Percentiles rank a stretch among this genome's conserved stretches.
Evolutionary conservation across 495 filamentous ascomycete species (phyloP).

Genomic region (Corynascus novoguineensis): DNA sequence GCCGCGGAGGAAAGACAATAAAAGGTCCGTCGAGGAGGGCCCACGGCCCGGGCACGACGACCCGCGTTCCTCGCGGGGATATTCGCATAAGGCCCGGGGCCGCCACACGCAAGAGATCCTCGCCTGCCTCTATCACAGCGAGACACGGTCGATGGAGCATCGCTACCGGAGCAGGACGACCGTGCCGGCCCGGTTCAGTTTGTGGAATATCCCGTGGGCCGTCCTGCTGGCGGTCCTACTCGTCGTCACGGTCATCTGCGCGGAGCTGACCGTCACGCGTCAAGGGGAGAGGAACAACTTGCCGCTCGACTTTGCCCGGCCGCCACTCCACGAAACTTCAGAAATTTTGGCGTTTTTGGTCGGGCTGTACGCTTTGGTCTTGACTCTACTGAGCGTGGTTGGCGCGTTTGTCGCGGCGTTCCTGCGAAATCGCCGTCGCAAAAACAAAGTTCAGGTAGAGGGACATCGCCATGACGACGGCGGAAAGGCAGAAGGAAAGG

Average conservation of each 20-base stretch:
- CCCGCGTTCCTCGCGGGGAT: conserved; percentile 13
- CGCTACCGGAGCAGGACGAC: conserved; percentile 20
- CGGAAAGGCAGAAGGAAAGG: no score
- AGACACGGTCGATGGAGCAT: conserved; percentile 19
- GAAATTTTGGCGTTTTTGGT: conserved; percentile 28
- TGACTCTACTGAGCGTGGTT: conserved; percentile 24
- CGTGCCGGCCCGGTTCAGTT: conserved; percentile 19
- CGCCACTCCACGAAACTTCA: conserved; percentile 27
- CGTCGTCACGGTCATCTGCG: conserved; percentile 18
- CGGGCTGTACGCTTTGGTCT: conserved; percentile 24
- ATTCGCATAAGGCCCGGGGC: conserved; percentile 20
- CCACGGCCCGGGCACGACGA: conserved; percentile 7
- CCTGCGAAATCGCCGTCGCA: not conserved
- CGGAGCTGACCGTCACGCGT: conserved; percentile 24
- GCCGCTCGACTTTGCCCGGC: conserved; percentile 26
- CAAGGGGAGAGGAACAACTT: conserved; percentile 24
- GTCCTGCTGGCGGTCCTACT: conserved; percentile 24
- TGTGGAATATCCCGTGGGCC: conserved; percentile 29
- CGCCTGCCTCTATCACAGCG: conserved; percentile 21
- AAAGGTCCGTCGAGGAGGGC: conserved; percentile 20
- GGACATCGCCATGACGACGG: no score
- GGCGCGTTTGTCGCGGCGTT: conserved; percentile 13
- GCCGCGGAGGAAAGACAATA: not conserved
- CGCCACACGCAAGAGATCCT: conserved; percentile 27
- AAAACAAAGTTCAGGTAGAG: no score